Percentiles rank a stretch among this genome's conserved stretches.
phyloP scores from a whole-genome alignment of 2,329 filamentous ascomycete species.

The Colletotrichum phormii region DNA sequence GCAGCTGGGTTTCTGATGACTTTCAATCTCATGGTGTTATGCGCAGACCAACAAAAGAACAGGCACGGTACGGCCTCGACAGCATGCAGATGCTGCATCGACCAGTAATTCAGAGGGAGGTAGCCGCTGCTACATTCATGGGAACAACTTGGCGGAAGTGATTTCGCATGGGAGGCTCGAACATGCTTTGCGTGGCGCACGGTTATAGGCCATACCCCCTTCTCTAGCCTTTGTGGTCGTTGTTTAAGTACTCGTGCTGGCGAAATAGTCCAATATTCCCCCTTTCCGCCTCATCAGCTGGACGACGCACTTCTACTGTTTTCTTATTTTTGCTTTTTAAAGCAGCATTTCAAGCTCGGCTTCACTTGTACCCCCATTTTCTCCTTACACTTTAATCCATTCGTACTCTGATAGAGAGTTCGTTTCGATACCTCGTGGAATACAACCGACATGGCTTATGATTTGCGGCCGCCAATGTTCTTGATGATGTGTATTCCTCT shows the following conservation, averaged over 20 bases:
- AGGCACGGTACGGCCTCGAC: constrained; percentile 28
- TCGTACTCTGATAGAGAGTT: constrained; percentile 54
- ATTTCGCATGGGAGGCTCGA: constrained; percentile 11
- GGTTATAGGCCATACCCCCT: constrained; percentile 31
- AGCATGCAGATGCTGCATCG: constrained; percentile 26
- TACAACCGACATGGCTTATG: constrained; percentile 32
- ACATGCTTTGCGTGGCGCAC: constrained; percentile 26
- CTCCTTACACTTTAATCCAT: constrained; percentile 46
- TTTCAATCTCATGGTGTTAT: constrained; percentile 37
- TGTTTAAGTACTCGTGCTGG: constrained; percentile 33
- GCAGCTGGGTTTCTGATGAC: constrained; percentile 33
- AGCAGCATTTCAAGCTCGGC: constrained; percentile 42
- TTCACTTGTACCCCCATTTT: constrained; percentile 36
- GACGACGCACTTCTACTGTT: constrained; percentile 55
- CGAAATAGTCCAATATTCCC: constrained; percentile 36
- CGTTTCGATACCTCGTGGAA: constrained; percentile 55
- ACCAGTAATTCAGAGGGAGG: constrained; percentile 9
- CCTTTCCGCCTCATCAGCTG: constrained; percentile 50
- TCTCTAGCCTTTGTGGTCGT: constrained; percentile 21
- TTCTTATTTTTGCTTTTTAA: constrained; percentile 46
- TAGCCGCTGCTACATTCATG: constrained; percentile 5
- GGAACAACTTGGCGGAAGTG: constrained; percentile 20
- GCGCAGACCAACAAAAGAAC: constrained; percentile 33
- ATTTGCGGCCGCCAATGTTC: constrained; percentile 42
- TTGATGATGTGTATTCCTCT: constrained; percentile 48